A percentile compares a stretch with the other conserved stretches of the same genome.
Conservation (phyloP, 192 early-diverging fungal genomes). For the Linnemannia hyalina region DNA sequence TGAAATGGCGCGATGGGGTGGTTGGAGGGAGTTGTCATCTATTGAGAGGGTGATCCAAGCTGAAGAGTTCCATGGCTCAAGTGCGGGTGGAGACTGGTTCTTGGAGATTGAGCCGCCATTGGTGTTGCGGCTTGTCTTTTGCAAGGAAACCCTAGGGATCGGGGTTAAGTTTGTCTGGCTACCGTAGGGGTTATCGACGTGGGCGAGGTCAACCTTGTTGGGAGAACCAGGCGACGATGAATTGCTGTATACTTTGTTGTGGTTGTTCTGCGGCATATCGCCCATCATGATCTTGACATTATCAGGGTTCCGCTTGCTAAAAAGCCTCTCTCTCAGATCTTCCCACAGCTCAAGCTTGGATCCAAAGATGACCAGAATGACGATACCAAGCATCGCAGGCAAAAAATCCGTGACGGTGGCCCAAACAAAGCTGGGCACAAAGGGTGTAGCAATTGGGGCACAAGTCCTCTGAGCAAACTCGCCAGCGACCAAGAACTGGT, state of each 20-base stretch:
- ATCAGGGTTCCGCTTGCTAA: neutral
- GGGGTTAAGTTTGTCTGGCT: neutral
- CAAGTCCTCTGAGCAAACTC: conserved; percentile 16
- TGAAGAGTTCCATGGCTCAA: neutral
- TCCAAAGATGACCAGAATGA: conserved; percentile 26
- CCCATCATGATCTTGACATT: conserved; percentile 10
- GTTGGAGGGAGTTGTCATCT: neutral
- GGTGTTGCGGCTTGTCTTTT: neutral
- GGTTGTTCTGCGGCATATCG: neutral
- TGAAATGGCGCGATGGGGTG: neutral
- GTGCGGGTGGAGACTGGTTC: neutral
- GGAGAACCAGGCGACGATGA: neutral
- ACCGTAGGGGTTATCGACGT: neutral
- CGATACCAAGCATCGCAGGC: conserved; percentile 13
- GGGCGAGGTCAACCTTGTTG: neutral
- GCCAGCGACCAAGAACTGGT: conserved; percentile 11
- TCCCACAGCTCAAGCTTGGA: conserved; percentile 29
- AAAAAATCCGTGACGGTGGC: conserved; percentile 10
- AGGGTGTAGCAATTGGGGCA: conserved; percentile 13
- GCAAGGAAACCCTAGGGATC: neutral
- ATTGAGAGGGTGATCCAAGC: neutral
- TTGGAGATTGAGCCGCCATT: neutral
- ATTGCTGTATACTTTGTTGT: neutral
- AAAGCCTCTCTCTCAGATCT: conserved; percentile 8
- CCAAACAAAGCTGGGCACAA: conserved; percentile 30